A percentile compares a stretch with the other conserved stretches of the same genome.
These are phyloP conservation scores for Groenewaldozyma tartarivorans DNA, from an alignment of 805 yeast species.

Conservation along the genomic window DNA sequence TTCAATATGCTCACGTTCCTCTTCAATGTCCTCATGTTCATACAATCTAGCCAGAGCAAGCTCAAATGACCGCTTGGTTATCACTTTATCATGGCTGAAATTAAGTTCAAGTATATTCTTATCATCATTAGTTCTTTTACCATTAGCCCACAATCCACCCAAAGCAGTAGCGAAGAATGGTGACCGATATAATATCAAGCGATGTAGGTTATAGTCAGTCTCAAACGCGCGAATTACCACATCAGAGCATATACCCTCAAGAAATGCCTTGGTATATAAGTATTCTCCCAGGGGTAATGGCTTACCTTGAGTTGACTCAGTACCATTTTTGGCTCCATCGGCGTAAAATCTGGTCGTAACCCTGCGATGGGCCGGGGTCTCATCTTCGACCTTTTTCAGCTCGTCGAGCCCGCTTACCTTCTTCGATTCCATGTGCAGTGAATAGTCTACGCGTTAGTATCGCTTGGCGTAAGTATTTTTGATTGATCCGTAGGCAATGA, in stretches of 20 bases:
- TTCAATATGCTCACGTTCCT: slow-evolving; percentile 30
- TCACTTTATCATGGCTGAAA: slow-evolving; percentile 28
- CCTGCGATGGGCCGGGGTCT: too few relatives aligned
- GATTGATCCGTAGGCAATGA: too few relatives aligned
- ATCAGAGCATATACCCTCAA: slow-evolving; percentile 9
- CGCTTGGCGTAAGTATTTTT: too few relatives aligned
- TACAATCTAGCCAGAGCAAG: slow-evolving; percentile 38
- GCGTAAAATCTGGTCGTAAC: too few relatives aligned
- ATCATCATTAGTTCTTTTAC: slow-evolving; percentile 16
- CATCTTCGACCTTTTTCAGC: too few relatives aligned
- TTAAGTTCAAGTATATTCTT: slow-evolving; percentile 22
- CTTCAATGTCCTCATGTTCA: slow-evolving; percentile 31
- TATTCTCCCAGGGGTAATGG: slow-evolving; percentile 5
- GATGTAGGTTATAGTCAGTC: slow-evolving; percentile 36
- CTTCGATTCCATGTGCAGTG: too few relatives aligned
- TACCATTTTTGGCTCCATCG: too few relatives aligned
- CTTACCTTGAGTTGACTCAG: too few relatives aligned
- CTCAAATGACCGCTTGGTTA: slow-evolving; percentile 39
- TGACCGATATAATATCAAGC: slow-evolving; percentile 36
- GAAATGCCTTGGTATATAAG: slow-evolving; percentile 7
- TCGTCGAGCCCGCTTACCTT: too few relatives aligned
- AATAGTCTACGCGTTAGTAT: too few relatives aligned
- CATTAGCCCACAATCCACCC: slow-evolving; percentile 33
- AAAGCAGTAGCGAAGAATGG: slow-evolving; percentile 41
- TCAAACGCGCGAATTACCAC: slow-evolving; percentile 35